Base-by-base conservation (phyloP, 140 eudicot genomes). In the Oenanthe javanica region DNA sequence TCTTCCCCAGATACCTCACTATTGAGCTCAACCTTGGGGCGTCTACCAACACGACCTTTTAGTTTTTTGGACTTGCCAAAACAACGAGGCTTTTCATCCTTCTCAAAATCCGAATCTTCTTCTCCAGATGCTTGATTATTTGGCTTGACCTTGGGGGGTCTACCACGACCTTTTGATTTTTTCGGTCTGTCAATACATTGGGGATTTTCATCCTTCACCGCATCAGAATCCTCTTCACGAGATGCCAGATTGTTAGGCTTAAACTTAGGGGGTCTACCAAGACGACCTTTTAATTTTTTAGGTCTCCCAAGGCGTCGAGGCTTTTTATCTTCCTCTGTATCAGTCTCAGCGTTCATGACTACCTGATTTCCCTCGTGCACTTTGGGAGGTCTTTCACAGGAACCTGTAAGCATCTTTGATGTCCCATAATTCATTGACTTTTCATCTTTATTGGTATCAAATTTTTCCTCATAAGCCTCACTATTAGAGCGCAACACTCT, bases 401-500 rank as follows among this genome's bases (percentile, higher is more conserved):
- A 75, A 19, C 84, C 80, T 73, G 84, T 82, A 47, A 76, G 47
- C 70, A 84, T 85, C 84, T 80, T 87, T 61, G 46, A 79, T 61
- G 61, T 81, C 27, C 80, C 50, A 18, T 31, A 13, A 19, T n/a
- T 18, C 54, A 78, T 75, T 69, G 51, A 48, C n/a, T 43, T 74
- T 73, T 59, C 81, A 54, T 74, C 77, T 38, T 46, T 46, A 14
- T 46, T 46, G 27, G 40, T 46, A 46, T 46, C 36, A n/a, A 74
- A 49, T 4, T 46, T 46, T 74, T 21, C 77, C 57, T 9, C 77
- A 61, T 8, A n/a, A 10, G 72, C 82, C 51, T 81, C 86, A 81
- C 63, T 72, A 83, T 83, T 84, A 42, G 94, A 90, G 78, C 91
- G 85, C 87, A 90, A 85, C 49, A 88, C 90, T 87, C 87, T 90